phyloP scores from a whole-genome alignment of 202 grass and related monocot genomes.

The Panicum virgatum region DNA sequence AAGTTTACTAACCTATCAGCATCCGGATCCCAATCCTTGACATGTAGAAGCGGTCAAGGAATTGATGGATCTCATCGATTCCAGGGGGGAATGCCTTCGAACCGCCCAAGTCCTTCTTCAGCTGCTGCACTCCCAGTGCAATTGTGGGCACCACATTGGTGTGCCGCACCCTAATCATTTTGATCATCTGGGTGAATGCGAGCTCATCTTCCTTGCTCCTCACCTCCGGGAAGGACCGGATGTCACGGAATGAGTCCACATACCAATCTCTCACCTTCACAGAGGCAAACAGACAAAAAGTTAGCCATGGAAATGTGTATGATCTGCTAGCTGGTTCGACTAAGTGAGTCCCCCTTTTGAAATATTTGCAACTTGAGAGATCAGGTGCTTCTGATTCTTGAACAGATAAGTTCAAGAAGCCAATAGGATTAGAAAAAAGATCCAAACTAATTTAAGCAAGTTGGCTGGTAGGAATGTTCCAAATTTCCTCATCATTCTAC shows the following conservation, averaged over 20 bases:
- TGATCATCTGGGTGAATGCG: constrained; percentile 84
- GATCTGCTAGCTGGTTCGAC: constrained; percentile 14
- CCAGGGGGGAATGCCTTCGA: constrained; percentile 45
- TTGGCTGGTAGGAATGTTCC: constrained; percentile 16
- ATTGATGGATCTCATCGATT: constrained; percentile 80
- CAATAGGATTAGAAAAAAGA: background rate
- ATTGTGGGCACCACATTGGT: constrained; percentile 95
- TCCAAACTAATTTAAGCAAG: constrained; percentile 1
- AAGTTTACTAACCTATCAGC: constrained; percentile 73
- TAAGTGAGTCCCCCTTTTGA: background rate
- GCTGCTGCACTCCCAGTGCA: constrained; percentile 86
- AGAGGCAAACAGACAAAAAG: constrained; percentile 8
- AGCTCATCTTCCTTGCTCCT: constrained; percentile 52
- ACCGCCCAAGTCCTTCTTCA: constrained; percentile 75
- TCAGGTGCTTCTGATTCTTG: constrained; percentile 6
- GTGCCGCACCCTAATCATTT: constrained; percentile 91
- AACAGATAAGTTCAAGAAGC: constrained; percentile 30
- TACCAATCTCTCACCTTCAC: constrained; percentile 90
- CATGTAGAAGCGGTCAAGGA: constrained; percentile 98
- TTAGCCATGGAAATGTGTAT: constrained; percentile 10
- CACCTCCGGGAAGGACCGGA: constrained; percentile 71
- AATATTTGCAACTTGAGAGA: constrained; percentile 27
- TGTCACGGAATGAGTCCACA: constrained; percentile 80
- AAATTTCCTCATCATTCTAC: background rate
- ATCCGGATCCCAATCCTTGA: constrained; percentile 96